phyloP scores from a whole-genome alignment of 495 filamentous ascomycete species.

The Platismatia glauca region DNA sequence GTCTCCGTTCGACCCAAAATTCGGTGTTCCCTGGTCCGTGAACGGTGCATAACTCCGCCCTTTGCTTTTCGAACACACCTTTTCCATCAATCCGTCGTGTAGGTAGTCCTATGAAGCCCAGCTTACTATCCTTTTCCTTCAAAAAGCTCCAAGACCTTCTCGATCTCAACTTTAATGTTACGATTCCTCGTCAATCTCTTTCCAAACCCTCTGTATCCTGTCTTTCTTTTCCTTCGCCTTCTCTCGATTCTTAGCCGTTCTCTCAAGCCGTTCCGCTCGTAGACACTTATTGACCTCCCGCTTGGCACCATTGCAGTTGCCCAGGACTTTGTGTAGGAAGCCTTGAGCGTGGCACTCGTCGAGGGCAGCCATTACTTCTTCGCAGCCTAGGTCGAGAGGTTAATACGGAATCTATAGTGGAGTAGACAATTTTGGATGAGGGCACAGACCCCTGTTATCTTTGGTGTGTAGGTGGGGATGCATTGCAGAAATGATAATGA shows the following conservation, averaged over 20 bases:
- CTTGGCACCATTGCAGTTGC: slow-evolving; percentile 85
- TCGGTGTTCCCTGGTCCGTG: not conserved
- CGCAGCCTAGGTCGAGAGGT: slow-evolving; percentile 56
- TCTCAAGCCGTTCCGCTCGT: slow-evolving; percentile 64
- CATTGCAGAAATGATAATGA: slow-evolving; percentile 43
- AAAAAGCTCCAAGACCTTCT: not conserved
- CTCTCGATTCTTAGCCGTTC: slow-evolving; percentile 67
- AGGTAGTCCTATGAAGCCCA: not conserved
- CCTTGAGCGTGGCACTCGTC: slow-evolving; percentile 92
- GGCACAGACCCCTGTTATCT: slow-evolving; percentile 66
- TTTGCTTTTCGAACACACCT: not conserved
- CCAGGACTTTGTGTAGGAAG: slow-evolving; percentile 78
- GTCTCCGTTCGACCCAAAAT: not conserved
- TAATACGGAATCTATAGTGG: not conserved
- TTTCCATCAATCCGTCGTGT: not conserved
- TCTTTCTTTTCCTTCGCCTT: slow-evolving; percentile 57
- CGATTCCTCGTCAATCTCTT: slow-evolving; percentile 69
- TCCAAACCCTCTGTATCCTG: slow-evolving; percentile 65
- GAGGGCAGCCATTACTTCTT: slow-evolving; percentile 82
- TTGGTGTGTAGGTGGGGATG: slow-evolving; percentile 95
- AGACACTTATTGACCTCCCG: slow-evolving; percentile 73
- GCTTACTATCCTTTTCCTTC: not conserved
- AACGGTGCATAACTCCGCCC: slow-evolving; percentile 10
- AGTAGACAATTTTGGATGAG: slow-evolving; percentile 1
- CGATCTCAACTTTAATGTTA: slow-evolving; percentile 27